phyloP scores from a whole-genome alignment of 352 stramenopile species.

The Sclerospora graminicola region DNA sequence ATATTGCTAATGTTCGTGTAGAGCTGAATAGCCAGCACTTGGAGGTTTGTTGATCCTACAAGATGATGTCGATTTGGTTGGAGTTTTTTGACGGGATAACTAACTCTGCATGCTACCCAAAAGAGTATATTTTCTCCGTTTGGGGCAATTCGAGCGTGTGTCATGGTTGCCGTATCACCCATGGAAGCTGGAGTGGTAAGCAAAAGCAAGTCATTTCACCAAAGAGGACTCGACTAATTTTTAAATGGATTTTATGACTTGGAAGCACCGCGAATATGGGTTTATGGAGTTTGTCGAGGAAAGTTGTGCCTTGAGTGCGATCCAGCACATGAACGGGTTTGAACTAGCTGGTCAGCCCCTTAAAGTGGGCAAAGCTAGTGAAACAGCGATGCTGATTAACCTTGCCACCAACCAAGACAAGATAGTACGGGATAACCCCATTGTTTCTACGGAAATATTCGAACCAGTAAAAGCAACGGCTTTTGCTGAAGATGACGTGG shows the following conservation, averaged over 20 bases:
- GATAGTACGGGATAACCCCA: conserved; percentile 26
- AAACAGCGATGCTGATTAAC: conserved; percentile 55
- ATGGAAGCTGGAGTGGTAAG: conserved; percentile 41
- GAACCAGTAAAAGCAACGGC: conserved; percentile 15
- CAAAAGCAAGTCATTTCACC: neutral
- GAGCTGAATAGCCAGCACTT: conserved; percentile 72
- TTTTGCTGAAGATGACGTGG: conserved; percentile 50
- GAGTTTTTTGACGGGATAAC: neutral
- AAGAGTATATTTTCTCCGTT: conserved; percentile 81
- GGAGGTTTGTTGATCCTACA: conserved; percentile 28
- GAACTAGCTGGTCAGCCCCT: conserved; percentile 64
- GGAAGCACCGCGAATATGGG: conserved; percentile 58
- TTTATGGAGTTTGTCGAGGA: conserved; percentile 70
- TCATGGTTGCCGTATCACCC: conserved; percentile 52
- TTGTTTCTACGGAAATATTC: conserved; percentile 1
- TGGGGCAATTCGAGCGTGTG: conserved; percentile 46
- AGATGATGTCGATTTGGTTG: neutral
- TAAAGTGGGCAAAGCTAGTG: conserved; percentile 68
- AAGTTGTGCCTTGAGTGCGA: conserved; percentile 43
- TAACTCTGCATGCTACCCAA: neutral
- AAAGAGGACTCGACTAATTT: neutral
- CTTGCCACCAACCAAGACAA: conserved; percentile 57
- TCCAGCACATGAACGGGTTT: conserved; percentile 80
- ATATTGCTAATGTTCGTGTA: conserved; percentile 54
- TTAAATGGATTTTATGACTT: neutral